Base-by-base conservation (phyloP, 345 rosid species). In the Corchorus capsularis region DNA sequence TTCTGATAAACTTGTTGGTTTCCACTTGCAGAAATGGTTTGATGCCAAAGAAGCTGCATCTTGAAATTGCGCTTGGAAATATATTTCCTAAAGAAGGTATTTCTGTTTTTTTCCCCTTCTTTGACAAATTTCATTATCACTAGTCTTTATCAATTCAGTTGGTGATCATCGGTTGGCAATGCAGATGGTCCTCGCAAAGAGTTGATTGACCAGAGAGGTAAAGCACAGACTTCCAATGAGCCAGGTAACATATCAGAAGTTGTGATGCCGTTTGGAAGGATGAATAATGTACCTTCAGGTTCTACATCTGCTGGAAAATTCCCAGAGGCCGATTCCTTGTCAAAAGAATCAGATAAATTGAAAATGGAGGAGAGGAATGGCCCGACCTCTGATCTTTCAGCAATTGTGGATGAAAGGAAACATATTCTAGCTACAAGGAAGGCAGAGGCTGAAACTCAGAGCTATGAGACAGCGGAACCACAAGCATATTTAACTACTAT, bases 41-140 rank as follows among this genome's bases (percentile, higher is more conserved):
- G 92, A 75, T 83, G 76, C 98, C 98, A 63, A 94, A 92, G 88
- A 91, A 89, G 68, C 83, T 91, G 76, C 98, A 94, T 86, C 92
- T 92, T 34, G 98, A 94, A 71, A 85, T 94, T 72, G 96, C 97
- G 8, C 92, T 94, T 55, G 98, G 96, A 82, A 92, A 88, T 73
- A 71, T 84, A 62, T 74, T 87, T 75, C 85, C 91, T 1, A 89
- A 85, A 85, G 98, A 94, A 83, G 97, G 98, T 92, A 82, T 77
- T 47, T 32, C 27, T 19, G 68, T 22, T 68, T 57, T 27, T 77
- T 76, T n/a, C n/a, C n/a, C n/a, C n/a, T 27, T 0, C 20, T 62
- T 54, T 27, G 41, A 35, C 59, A 32, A 39, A 15, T 32, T 75
- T 69, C 34, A 3, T 52, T 75, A 77, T 53, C 13, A 14, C 22